Conservation (phyloP, 1,139 yeast species). For the Yamadazyma siamensis region DNA sequence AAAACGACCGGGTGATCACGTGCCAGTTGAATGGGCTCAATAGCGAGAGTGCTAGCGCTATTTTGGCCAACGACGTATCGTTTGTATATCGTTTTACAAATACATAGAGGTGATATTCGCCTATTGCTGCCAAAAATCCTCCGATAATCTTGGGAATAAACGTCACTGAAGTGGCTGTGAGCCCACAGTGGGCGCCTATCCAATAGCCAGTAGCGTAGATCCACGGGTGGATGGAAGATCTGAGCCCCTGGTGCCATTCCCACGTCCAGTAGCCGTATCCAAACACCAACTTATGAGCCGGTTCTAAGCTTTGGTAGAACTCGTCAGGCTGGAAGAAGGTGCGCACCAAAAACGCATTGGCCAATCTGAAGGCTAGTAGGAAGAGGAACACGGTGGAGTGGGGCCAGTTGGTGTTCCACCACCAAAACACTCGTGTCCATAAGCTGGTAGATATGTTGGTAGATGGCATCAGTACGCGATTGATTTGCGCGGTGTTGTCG, state of each 20-base stretch:
- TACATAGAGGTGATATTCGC: conserved; percentile 59
- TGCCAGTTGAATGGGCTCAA: conserved; percentile 83
- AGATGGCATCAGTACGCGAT: no score
- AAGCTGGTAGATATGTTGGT: no score
- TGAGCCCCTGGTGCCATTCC: conserved; percentile 82
- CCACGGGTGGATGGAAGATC: conserved; percentile 81
- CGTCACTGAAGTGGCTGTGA: conserved; percentile 14
- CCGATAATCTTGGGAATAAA: conserved; percentile 63
- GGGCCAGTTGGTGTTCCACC: not conserved
- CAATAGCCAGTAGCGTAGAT: conserved; percentile 51
- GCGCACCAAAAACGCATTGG: conserved; percentile 59
- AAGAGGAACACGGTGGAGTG: not conserved
- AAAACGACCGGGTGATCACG: conserved; percentile 76
- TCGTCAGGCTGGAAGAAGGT: conserved; percentile 98
- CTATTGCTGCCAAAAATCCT: conserved; percentile 66
- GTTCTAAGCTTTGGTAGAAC: conserved; percentile 88
- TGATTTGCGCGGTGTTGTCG: no score
- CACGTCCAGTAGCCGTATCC: conserved; percentile 88
- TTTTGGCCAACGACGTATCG: conserved; percentile 38
- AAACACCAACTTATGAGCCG: conserved; percentile 73
- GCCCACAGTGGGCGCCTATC: no score
- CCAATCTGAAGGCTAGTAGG: conserved; percentile 34
- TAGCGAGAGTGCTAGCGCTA: conserved; percentile 51
- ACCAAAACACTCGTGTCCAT: not conserved
- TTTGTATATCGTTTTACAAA: conserved; percentile 41